Conservation (phyloP, 2,329 filamentous ascomycete species). For the Fusarium sp. region DNA sequence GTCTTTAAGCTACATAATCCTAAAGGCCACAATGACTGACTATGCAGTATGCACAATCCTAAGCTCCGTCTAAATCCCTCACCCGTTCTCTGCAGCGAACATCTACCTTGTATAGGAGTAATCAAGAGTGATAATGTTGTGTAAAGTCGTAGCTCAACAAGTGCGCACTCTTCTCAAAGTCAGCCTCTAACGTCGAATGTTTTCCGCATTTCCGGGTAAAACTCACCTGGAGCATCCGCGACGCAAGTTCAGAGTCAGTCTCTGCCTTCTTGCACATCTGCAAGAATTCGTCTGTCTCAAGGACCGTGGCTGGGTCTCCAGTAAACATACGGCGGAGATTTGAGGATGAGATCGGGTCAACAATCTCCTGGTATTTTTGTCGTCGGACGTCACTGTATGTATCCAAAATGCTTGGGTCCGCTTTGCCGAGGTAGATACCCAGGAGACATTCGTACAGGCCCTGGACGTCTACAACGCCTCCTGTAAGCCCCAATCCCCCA, state of each 20-base stretch:
- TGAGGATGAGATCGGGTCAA: slow-evolving; percentile 18
- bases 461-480: slow-evolving; percentile 75
- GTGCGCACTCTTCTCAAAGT: too few relatives aligned
- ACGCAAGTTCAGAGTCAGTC: slow-evolving; percentile 3
- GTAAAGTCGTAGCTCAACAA: too few relatives aligned
- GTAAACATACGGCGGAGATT: slow-evolving; percentile 19
- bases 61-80: too few relatives aligned
- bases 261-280: slow-evolving; percentile 22
- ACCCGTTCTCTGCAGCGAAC: too few relatives aligned
- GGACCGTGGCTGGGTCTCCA: slow-evolving; percentile 6
- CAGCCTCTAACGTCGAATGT: too few relatives aligned
- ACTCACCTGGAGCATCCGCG: not conserved
- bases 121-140: too few relatives aligned
- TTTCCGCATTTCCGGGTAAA: too few relatives aligned
- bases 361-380: slow-evolving; percentile 22
- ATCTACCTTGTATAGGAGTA: too few relatives aligned
- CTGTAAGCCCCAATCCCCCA: slow-evolving; percentile 74
- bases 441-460: slow-evolving; percentile 72
- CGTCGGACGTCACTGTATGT: slow-evolving; percentile 18
- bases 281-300: slow-evolving; percentile 26
- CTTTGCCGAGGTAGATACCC: slow-evolving; percentile 14
- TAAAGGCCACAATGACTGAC: too few relatives aligned
- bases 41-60: too few relatives aligned
- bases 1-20: too few relatives aligned
- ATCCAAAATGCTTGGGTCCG: slow-evolving; percentile 26